These are phyloP conservation scores for Yamadazyma diospyri DNA, from an alignment of 1,139 yeast genomes.

Conservation along the genomic window DNA sequence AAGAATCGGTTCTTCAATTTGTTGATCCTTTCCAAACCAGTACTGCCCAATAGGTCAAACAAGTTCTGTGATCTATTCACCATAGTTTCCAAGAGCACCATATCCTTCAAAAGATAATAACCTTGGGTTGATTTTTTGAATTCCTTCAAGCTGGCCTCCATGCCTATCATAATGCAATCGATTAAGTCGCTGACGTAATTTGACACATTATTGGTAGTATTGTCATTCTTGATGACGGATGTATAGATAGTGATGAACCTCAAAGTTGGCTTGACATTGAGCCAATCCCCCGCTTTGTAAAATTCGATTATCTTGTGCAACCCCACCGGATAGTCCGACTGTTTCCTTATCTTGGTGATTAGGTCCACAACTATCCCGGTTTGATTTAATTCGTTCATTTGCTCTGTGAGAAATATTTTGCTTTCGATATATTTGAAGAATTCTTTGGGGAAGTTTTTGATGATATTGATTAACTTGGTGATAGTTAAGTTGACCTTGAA, in stretches of 20 bases:
- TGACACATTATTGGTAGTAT: constrained; percentile 45
- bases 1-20: constrained; percentile 71
- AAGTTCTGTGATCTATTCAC: constrained; percentile 57
- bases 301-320: constrained; percentile 49
- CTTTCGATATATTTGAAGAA: constrained; percentile 53
- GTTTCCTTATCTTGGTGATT: constrained; percentile 56
- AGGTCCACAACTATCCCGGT: constrained; percentile 67
- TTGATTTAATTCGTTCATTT: constrained; percentile 59
- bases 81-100: constrained; percentile 72
- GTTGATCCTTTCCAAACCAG: constrained; percentile 64
- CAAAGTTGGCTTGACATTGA: constrained; percentile 53
- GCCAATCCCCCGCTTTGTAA: constrained; percentile 65
- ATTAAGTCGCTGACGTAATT: constrained; percentile 70
- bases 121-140: constrained; percentile 59
- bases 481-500: constrained; percentile 14
- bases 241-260: constrained; percentile 49
- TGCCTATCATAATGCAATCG: constrained; percentile 63
- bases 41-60: constrained; percentile 53
- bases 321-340: constrained; percentile 60
- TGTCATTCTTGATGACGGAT: constrained; percentile 38
- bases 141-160: constrained; percentile 54
- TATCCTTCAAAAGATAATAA: constrained; percentile 65
- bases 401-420: constrained; percentile 40
- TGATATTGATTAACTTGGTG: constrained; percentile 16
- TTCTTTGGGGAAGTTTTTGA: constrained; percentile 49